Conservation (phyloP, 768 basidiomycete genomes). For the Porpolomopsis calyptriformis region DNA sequence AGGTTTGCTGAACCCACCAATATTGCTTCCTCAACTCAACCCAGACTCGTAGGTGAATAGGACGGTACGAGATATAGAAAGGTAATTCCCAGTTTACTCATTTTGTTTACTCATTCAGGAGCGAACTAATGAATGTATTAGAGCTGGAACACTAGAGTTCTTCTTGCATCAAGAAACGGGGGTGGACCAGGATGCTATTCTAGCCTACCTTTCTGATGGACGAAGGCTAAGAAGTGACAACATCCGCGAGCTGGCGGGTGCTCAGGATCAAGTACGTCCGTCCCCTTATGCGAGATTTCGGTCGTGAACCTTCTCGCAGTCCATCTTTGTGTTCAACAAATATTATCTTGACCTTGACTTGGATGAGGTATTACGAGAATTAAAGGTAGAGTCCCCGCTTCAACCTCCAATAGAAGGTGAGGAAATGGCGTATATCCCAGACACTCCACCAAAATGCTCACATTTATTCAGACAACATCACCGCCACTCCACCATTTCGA, state of each 20-base stretch:
- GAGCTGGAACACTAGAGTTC: constrained; percentile 55
- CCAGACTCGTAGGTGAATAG: constrained; percentile 39
- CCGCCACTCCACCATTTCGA: constrained; percentile 63
- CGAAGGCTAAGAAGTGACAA: constrained; percentile 60
- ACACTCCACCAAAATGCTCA: constrained; percentile 1
- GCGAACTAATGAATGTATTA: constrained; percentile 18
- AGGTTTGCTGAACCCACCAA: constrained; percentile 27
- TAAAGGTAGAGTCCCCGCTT: constrained; percentile 49
- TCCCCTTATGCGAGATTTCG: background rate
- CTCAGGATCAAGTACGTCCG: constrained; percentile 57
- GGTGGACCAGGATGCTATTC: constrained; percentile 53
- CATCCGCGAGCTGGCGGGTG: constrained; percentile 63
- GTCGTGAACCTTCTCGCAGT: constrained; percentile 22
- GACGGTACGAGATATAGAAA: constrained; percentile 66
- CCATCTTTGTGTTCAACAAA: constrained; percentile 80
- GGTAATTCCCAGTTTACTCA: constrained; percentile 28
- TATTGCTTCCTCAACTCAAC: background rate
- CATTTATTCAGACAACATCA: constrained; percentile 37
- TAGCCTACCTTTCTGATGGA: constrained; percentile 76
- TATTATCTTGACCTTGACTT: constrained; percentile 62
- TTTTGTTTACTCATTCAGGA: background rate
- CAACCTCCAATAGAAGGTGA: constrained; percentile 68
- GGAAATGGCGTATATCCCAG: constrained; percentile 7
- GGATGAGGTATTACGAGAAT: constrained; percentile 51
- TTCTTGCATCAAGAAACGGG: constrained; percentile 67